Evolutionary conservation across 2,329 filamentous ascomycete species (phyloP), one percentile per base, ranked within the genome.

Genomic region (Ophiostoma triangulosporum): DNA sequence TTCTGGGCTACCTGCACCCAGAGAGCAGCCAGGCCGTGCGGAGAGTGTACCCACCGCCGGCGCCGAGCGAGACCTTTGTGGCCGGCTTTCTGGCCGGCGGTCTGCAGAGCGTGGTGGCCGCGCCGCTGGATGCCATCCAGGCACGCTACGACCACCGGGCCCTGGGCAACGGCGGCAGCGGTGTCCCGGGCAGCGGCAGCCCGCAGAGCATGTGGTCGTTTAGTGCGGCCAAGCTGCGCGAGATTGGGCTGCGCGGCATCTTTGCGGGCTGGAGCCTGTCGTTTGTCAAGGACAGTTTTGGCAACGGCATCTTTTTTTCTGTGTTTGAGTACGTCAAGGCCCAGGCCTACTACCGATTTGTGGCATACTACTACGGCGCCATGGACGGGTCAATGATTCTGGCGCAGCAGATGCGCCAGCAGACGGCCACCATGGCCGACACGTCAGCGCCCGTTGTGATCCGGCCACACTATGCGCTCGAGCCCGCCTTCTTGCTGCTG

Each of bases 241-340:
- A 85, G 54, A 88, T 90, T 56, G 85, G 86, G 0, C 62, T 78
- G 4, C 76, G 83, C 6, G 86, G 85, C 22, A 77, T 88, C 31
- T 88, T 88, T 61, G 84, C 84, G 1, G 85, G 85, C 38, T 89
- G 81, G 77, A 73, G 77, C 0, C 66, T 90, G 2, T 83, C 78
- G 0, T 75, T 88, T 38, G 62, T 81, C 43, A 87, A 88, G 61
- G 84, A 88, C 62, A 78, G 80, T 27, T 65, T 86, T 6, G 84
- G 84, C 12, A 80, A 77, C 52, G 84, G 81, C 33, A 66, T 86
- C 17, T 88, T 88, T 73, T 90, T 90, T 66, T 78, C 77, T 60
- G 78, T 77, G 0, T 89, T 90, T 58, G 86, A 90, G 67, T 86
- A 80, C 48, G 70, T 88, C 62, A 89, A 89, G 64, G 82, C 80